Evolutionary conservation across 371 early-diverging fungal genomes (phyloP).

Genomic region (Batrachochytrium dendrobatidis): DNA sequence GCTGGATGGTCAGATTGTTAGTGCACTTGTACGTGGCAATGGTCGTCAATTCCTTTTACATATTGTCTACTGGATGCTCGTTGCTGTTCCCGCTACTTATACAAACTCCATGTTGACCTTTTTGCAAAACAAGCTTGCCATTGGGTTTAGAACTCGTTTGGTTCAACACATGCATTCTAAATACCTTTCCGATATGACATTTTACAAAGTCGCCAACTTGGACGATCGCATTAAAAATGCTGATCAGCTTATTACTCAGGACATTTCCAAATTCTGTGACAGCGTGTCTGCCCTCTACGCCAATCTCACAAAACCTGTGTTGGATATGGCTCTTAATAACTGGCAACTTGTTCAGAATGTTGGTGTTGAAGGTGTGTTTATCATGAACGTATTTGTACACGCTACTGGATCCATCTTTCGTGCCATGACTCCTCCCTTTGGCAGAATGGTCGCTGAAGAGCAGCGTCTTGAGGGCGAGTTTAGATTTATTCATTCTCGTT

Average conservation of each 20-base stretch:
- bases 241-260: constrained; percentile 39
- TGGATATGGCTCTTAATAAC: constrained; percentile 47
- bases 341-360: constrained; percentile 41
- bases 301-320: constrained; percentile 65
- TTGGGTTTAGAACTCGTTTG: constrained; percentile 73
- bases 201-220: constrained; percentile 38
- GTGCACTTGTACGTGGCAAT: constrained; percentile 62
- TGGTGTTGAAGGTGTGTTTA: constrained; percentile 34
- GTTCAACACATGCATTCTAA: constrained; percentile 49
- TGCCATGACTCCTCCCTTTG: constrained; percentile 44
- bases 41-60: constrained; percentile 38
- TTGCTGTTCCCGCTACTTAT: constrained; percentile 94
- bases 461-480: constrained; percentile 46
- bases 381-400: constrained; percentile 26
- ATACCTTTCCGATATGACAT: constrained; percentile 72
- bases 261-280: constrained; percentile 42
- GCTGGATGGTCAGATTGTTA: constrained; percentile 88
- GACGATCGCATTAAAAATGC: constrained; percentile 55
- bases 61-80: constrained; percentile 80
- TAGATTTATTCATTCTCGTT: constrained; percentile 35
- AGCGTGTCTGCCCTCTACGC: constrained; percentile 45
- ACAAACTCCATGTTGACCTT: constrained; percentile 87
- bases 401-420: constrained; percentile 37
- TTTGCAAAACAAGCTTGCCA: constrained; percentile 35
- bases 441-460: constrained; percentile 40